Conservation (phyloP, 306 rosid genomes). For the Quercus agrifolia region DNA sequence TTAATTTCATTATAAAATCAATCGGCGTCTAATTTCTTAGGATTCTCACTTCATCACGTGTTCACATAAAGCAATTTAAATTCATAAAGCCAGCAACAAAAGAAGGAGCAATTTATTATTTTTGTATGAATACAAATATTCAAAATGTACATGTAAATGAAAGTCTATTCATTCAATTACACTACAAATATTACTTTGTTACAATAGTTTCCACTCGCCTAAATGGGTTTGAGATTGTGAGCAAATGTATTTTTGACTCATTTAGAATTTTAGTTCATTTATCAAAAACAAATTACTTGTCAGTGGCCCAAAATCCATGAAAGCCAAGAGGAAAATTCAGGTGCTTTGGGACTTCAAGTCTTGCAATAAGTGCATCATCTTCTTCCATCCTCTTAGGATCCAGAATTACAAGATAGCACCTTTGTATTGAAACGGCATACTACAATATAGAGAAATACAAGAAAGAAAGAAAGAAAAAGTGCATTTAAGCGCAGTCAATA, state of each 20-base stretch:
- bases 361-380: conserved; percentile 62
- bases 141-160: neutral
- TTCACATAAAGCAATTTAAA: no score
- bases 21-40: no score
- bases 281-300: neutral
- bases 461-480: neutral
- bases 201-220: no score
- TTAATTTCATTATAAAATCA: no score
- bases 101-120: neutral
- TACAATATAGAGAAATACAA: conserved; percentile 28
- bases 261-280: neutral
- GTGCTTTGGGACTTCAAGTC: conserved; percentile 80
- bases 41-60: no score
- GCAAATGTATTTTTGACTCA: no score
- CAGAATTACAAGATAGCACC: no score
- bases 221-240: no score
- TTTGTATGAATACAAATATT: neutral
- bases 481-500: no score
- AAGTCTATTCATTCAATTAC: neutral
- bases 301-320: conserved; percentile 81
- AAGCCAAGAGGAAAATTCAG: conserved; percentile 85
- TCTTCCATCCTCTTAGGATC: conserved; percentile 57
- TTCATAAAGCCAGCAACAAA: no score
- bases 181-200: neutral
- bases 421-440: conserved; percentile 57